Evolutionary conservation across 2,329 filamentous ascomycete species (phyloP).

Genomic region (Dothiorella sarmentorum): DNA sequence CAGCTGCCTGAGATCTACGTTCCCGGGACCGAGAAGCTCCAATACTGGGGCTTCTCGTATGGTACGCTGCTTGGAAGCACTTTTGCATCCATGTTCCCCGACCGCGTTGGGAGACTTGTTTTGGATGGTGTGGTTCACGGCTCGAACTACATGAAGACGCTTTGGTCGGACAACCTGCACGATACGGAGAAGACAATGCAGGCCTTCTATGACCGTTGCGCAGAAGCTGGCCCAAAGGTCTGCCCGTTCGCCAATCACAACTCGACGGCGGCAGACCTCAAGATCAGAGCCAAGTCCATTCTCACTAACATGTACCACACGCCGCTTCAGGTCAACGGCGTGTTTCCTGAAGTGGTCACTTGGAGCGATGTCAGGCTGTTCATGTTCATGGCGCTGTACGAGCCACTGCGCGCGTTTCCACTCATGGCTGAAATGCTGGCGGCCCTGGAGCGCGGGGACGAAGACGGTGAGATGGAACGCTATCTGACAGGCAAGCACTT

Average conservation of each 20-base stretch:
- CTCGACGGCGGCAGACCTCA: conserved; percentile 35
- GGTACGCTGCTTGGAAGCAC: conserved; percentile 43
- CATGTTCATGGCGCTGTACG: conserved; percentile 38
- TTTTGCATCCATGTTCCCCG: conserved; percentile 38
- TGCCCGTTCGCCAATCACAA: conserved; percentile 41
- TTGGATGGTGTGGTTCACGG: conserved; percentile 48
- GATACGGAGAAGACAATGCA: conserved; percentile 45
- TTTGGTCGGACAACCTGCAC: conserved; percentile 40
- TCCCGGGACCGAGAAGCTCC: conserved; percentile 34
- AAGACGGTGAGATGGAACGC: conserved; percentile 25
- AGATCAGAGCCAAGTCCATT: conserved; percentile 32
- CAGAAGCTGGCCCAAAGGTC: conserved; percentile 36
- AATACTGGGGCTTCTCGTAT: conserved; percentile 49
- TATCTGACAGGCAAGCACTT: conserved; percentile 24
- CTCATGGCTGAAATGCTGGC: conserved; percentile 34
- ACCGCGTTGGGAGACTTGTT: conserved; percentile 33
- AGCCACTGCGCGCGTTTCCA: conserved; percentile 33
- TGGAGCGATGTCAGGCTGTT: conserved; percentile 39
- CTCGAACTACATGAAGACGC: conserved; percentile 34
- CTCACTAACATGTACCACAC: conserved; percentile 39
- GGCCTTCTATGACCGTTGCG: conserved; percentile 46
- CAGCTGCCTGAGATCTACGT: conserved; percentile 19
- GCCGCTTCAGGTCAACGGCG: conserved; percentile 34
- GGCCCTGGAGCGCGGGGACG: conserved; percentile 33
- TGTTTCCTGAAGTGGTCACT: conserved; percentile 37